A percentile compares a stretch with the other conserved stretches of the same genome.
These are phyloP conservation scores for Filobasidium wieringae DNA, from an alignment of 768 basidiomycete species.

Conservation along the genomic window DNA sequence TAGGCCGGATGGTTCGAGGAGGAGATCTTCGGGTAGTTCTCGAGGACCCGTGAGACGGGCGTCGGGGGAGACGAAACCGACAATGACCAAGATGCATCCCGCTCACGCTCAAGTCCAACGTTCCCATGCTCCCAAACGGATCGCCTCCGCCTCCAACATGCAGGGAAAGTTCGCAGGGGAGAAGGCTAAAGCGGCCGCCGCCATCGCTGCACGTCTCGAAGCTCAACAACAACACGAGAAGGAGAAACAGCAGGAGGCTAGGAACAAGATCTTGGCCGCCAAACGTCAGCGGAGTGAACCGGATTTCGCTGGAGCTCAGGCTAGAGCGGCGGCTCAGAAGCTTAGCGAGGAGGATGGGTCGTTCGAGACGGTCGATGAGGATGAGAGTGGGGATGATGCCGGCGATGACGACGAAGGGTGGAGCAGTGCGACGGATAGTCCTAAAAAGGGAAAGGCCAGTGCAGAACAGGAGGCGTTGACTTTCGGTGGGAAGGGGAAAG, in stretches of 20 bases:
- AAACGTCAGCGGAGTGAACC: slow-evolving; percentile 16
- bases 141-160: slow-evolving; percentile 35
- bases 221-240: slow-evolving; percentile 19
- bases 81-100: not conserved
- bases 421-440: slow-evolving; percentile 17
- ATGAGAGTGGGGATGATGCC: not conserved
- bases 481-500: not conserved
- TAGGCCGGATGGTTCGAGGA: no score
- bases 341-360: slow-evolving; percentile 28
- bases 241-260: slow-evolving; percentile 19
- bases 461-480: not conserved
- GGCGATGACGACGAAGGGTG: slow-evolving; percentile 16
- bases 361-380: slow-evolving; percentile 30
- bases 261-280: slow-evolving; percentile 18
- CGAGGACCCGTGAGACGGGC: not conserved
- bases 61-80: not conserved
- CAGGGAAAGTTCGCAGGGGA: slow-evolving; percentile 27
- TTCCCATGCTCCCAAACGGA: slow-evolving; percentile 1
- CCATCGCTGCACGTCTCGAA: slow-evolving; percentile 15
- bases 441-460: not conserved
- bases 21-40: not conserved
- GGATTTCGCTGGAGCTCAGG: slow-evolving; percentile 8
- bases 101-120: not conserved
- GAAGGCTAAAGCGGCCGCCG: slow-evolving; percentile 32
- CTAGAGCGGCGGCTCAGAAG: not conserved